Base-by-base conservation (phyloP, 2,329 filamentous ascomycete genomes). In the Ophiocordyceps camponoti-rufipedis region DNA sequence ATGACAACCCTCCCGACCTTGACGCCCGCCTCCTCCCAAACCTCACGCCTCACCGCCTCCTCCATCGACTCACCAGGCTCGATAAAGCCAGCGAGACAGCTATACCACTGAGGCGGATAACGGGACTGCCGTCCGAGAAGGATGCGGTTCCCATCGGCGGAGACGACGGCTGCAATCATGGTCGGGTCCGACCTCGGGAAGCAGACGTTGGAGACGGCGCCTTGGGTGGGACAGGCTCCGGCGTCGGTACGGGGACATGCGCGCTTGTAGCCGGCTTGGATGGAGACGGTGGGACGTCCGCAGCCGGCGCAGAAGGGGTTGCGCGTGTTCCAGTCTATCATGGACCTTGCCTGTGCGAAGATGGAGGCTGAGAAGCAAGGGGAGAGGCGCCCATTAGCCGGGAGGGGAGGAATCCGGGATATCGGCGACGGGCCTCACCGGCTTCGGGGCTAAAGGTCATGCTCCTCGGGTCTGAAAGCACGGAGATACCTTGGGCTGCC, bases 181-280 rank as follows among this genome's bases (percentile, higher is more conserved):
- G 86, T 94, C 1, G 88, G 87, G 55, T 95, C 88, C 2, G 89
- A 95, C 44, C 88, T 78, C 3, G 89, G 89, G 69, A 95, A 96
- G 56, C 74, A 82, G 45, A 95, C 71, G 63, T 98, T 98, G 31
- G 87, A 94, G 42, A 98, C 67, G 28, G 85, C 87, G 38, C 78
- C 82, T 45, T 91, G 77, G 1, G 88, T 93, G 8, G 76, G 79
- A 62, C 91, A 98, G 16, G 81, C 72, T 1, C 62, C 58, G 28
- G 71, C 62, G 58, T 91, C 85, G 1, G 74, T 77, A 0, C 82
- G 74, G 8, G 85, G 84, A 57, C 85, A 93, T 8, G 78, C 72
- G 42, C 85, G 77, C 65, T 93, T 93, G 58, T 82, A 86, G 43
- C 85, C 85, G 5, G 78, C 82, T 55, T 88, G 81, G 28, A 85